A percentile compares a stretch with the other conserved stretches of the same genome.
Conservation (phyloP, 2,329 filamentous ascomycete species). For the Diaporthe citriasiana region DNA sequence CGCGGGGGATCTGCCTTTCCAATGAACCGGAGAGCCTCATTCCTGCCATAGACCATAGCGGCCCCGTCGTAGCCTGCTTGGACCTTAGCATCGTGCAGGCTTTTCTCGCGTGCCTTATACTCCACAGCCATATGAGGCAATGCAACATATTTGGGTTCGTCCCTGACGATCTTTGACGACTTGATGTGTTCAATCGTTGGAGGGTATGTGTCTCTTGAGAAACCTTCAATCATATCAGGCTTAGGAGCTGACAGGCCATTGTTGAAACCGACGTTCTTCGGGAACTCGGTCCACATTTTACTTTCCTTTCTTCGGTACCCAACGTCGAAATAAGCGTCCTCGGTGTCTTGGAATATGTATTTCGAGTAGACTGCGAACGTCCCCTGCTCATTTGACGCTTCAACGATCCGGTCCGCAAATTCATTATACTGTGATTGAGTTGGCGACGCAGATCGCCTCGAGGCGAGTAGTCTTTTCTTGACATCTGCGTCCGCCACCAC, state of each 20-base stretch:
- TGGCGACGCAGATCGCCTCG: neutral
- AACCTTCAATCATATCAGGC: neutral
- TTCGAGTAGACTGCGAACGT: neutral
- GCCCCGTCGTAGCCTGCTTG: neutral
- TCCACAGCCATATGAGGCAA: neutral
- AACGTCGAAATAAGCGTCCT: neutral
- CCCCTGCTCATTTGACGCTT: neutral
- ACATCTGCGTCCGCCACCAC: neutral
- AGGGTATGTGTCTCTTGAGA: neutral
- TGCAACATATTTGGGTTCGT: neutral
- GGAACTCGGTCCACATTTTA: neutral
- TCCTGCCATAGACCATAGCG: neutral
- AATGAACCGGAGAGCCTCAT: neutral
- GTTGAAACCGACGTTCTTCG: constrained; percentile 6
- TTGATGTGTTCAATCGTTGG: neutral
- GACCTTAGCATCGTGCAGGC: neutral
- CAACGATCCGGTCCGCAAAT: neutral
- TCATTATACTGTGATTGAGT: neutral
- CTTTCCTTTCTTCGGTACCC: neutral
- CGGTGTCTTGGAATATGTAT: neutral
- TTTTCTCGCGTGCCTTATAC: neutral
- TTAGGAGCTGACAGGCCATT: neutral
- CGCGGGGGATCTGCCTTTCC: neutral
- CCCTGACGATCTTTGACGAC: neutral
- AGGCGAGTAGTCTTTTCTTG: neutral